phyloP scores from a whole-genome alignment of 768 basidiomycete genomes.

The Boletus edulis region DNA sequence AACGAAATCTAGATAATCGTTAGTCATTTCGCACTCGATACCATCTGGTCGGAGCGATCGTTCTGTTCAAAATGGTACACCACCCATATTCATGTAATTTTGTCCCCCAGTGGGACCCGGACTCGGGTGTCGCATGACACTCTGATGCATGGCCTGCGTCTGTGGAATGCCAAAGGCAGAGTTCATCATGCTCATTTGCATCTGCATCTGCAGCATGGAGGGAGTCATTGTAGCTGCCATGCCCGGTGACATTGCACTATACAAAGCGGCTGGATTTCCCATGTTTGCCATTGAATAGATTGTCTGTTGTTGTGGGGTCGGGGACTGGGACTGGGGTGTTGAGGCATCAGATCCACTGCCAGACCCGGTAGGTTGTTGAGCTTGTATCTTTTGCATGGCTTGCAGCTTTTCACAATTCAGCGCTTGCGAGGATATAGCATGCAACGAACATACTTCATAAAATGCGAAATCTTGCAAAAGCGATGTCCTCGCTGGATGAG shows the following conservation, averaged over 20 bases:
- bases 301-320: slow-evolving; percentile 44
- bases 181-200: slow-evolving; percentile 47
- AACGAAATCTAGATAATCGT: slow-evolving; percentile 28
- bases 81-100: slow-evolving; percentile 44
- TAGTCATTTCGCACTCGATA: slow-evolving; percentile 3
- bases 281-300: slow-evolving; percentile 43
- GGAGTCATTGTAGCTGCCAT: slow-evolving; percentile 31
- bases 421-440: neutral
- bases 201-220: slow-evolving; percentile 44
- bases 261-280: slow-evolving; percentile 45
- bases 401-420: slow-evolving; percentile 56
- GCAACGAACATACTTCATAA: slow-evolving; percentile 63
- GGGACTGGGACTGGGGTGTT: slow-evolving; percentile 39
- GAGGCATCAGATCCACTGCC: slow-evolving; percentile 26
- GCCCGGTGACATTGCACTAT: slow-evolving; percentile 30
- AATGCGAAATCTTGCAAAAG: slow-evolving; percentile 91
- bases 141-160: slow-evolving; percentile 79
- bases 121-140: slow-evolving; percentile 80
- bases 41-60: slow-evolving; percentile 6
- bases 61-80: slow-evolving; percentile 29
- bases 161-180: slow-evolving; percentile 52
- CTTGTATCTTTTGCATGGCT: slow-evolving; percentile 71
- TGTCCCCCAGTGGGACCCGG: slow-evolving; percentile 52
- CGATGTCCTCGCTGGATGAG: slow-evolving; percentile 90
- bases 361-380: slow-evolving; percentile 28